A percentile compares a stretch with the other conserved stretches of the same genome.
Evolutionary conservation across 306 rosid genomes (phyloP).

Genomic region (Acacia acuminata): DNA sequence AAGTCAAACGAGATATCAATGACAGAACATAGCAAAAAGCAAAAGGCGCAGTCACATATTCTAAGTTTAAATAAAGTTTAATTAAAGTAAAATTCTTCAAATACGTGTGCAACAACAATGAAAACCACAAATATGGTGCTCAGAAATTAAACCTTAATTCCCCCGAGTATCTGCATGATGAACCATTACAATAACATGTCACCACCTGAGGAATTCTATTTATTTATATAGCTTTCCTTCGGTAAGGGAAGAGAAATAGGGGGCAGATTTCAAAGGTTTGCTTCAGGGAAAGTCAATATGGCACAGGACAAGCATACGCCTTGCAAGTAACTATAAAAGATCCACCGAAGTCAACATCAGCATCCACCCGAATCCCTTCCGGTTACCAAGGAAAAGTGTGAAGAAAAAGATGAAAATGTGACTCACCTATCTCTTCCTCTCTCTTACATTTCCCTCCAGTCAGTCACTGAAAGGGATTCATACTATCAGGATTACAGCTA

Average conservation of each 20-base stretch:
- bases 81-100: not conserved
- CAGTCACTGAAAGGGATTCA: conserved; percentile 5
- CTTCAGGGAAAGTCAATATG: conserved; percentile 10
- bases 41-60: not conserved
- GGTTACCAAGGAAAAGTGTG: not conserved
- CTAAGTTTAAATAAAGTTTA: conserved; percentile 31
- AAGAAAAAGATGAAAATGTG: not conserved
- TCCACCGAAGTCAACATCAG: conserved; percentile 36
- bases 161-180: conserved; percentile 26
- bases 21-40: conserved; percentile 21
- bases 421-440: not conserved
- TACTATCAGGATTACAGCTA: conserved; percentile 33
- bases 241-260: not conserved
- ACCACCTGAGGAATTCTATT: conserved; percentile 24
- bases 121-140: not conserved
- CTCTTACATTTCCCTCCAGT: not conserved
- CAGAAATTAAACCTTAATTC: conserved; percentile 34
- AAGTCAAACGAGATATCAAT: conserved; percentile 20
- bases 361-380: conserved; percentile 13
- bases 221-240: conserved; percentile 25
- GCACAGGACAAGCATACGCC: not conserved
- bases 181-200: conserved; percentile 8
- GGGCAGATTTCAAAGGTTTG: conserved; percentile 11
- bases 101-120: not conserved
- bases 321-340: conserved; percentile 27